Percentiles rank a stretch among this genome's conserved stretches.
Evolutionary conservation across 1,284 basidiomycete genomes (phyloP).

Genomic region (Fomitopsis pinicola): DNA sequence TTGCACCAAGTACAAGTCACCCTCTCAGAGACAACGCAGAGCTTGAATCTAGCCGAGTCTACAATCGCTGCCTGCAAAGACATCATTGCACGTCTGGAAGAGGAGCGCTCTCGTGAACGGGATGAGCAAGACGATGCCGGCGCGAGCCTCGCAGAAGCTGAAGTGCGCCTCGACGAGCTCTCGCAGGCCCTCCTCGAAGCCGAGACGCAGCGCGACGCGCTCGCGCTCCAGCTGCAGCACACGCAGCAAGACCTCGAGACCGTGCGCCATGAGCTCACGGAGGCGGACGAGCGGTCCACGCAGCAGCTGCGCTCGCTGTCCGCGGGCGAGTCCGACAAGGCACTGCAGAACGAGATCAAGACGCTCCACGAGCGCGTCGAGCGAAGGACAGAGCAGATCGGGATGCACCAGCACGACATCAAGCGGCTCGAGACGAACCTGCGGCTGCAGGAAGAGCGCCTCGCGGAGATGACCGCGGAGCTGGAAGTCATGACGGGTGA

Average conservation of each 20-base stretch:
- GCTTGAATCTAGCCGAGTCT: slow-evolving; percentile 24
- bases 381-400: slow-evolving; percentile 64
- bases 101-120: slow-evolving; percentile 25
- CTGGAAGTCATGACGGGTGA: slow-evolving; percentile 58
- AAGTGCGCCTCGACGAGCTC: slow-evolving; percentile 36
- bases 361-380: slow-evolving; percentile 58
- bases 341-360: slow-evolving; percentile 57
- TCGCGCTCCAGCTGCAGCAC: slow-evolving; percentile 56
- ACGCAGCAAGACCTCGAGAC: slow-evolving; percentile 51
- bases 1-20: neutral
- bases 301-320: slow-evolving; percentile 58
- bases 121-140: slow-evolving; percentile 34
- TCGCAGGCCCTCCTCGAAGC: slow-evolving; percentile 42
- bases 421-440: slow-evolving; percentile 68
- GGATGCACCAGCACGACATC: slow-evolving; percentile 71
- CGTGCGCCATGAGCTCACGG: slow-evolving; percentile 47
- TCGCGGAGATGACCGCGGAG: slow-evolving; percentile 62
- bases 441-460: slow-evolving; percentile 64
- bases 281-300: slow-evolving; percentile 54
- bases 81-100: slow-evolving; percentile 31
- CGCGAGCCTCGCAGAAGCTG: slow-evolving; percentile 34
- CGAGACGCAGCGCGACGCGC: slow-evolving; percentile 60
- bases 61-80: slow-evolving; percentile 20
- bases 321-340: slow-evolving; percentile 45
- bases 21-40: slow-evolving; percentile 11